Percentiles rank a stretch among this genome's conserved stretches.
phyloP scores from a whole-genome alignment of 768 basidiomycete species.

The Amanita muscaria region DNA sequence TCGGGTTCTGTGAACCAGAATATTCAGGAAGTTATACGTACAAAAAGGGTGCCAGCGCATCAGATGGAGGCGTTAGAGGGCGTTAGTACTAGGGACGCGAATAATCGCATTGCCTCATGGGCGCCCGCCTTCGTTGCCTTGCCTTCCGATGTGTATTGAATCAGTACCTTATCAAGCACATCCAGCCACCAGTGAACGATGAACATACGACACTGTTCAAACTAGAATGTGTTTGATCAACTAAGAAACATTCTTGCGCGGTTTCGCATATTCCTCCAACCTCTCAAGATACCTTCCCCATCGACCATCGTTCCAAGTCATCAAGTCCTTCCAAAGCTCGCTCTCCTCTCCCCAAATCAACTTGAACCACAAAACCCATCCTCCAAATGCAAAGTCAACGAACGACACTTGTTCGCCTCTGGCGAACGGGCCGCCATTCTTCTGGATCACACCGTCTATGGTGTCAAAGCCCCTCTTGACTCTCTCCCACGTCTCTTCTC shows the following conservation, averaged over 20 bases:
- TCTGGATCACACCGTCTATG: background rate
- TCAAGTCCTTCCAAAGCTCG: background rate
- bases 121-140: no score
- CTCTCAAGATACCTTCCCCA: background rate
- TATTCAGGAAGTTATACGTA: no score
- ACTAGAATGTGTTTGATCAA: no score
- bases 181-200: no score
- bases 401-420: background rate
- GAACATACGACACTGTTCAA: no score
- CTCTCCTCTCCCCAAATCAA: background rate
- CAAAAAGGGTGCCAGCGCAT: no score
- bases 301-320: background rate
- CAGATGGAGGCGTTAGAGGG: no score
- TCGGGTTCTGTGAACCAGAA: no score
- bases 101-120: no score
- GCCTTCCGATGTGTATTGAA: no score
- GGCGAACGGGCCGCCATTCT: background rate
- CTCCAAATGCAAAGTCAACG: background rate
- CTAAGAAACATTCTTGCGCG: background rate
- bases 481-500: background rate
- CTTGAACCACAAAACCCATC: conserved; percentile 1
- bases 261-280: background rate
- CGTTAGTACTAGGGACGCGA: no score
- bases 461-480: conserved; percentile 1
- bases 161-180: no score